Evolutionary conservation across 2,329 filamentous ascomycete species (phyloP).

Genomic region (Juglanconis juglandina): DNA sequence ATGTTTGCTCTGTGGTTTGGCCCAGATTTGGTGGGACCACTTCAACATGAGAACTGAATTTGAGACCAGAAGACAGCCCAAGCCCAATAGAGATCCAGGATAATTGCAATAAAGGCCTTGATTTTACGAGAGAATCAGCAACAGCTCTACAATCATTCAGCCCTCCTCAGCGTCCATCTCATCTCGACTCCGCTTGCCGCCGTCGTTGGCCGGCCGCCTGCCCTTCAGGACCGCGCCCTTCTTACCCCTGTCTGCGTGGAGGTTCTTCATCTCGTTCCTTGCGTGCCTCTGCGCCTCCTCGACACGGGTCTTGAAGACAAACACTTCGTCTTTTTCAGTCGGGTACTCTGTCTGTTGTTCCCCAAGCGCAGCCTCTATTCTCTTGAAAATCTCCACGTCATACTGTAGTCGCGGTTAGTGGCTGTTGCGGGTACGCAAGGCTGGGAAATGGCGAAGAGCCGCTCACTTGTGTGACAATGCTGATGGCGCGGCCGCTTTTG

Average conservation of each 20-base stretch:
- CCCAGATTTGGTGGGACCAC: too few relatives aligned
- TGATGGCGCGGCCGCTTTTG: slow-evolving; percentile 77
- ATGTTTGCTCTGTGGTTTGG: too few relatives aligned
- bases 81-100: too few relatives aligned
- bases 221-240: slow-evolving; percentile 46
- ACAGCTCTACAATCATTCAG: slow-evolving; percentile 31
- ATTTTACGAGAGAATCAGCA: background rate
- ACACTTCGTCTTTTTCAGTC: slow-evolving; percentile 75
- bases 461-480: slow-evolving; percentile 67
- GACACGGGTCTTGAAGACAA: slow-evolving; percentile 74
- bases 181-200: slow-evolving; percentile 45
- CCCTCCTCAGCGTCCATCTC: slow-evolving; percentile 77
- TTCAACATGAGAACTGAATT: too few relatives aligned
- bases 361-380: slow-evolving; percentile 79
- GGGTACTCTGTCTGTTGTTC: slow-evolving; percentile 70
- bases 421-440: background rate
- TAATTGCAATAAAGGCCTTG: background rate
- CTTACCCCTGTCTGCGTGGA: slow-evolving; percentile 66
- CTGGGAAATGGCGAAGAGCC: background rate
- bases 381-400: slow-evolving; percentile 73
- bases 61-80: too few relatives aligned
- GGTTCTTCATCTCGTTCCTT: slow-evolving; percentile 74
- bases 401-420: slow-evolving; percentile 8
- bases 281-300: slow-evolving; percentile 81
- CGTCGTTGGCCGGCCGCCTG: slow-evolving; percentile 36